Percentiles rank a stretch among this genome's conserved stretches.
These are phyloP conservation scores for Mycena latifolia DNA, from an alignment of 768 basidiomycete genomes.

Conservation along the genomic window DNA sequence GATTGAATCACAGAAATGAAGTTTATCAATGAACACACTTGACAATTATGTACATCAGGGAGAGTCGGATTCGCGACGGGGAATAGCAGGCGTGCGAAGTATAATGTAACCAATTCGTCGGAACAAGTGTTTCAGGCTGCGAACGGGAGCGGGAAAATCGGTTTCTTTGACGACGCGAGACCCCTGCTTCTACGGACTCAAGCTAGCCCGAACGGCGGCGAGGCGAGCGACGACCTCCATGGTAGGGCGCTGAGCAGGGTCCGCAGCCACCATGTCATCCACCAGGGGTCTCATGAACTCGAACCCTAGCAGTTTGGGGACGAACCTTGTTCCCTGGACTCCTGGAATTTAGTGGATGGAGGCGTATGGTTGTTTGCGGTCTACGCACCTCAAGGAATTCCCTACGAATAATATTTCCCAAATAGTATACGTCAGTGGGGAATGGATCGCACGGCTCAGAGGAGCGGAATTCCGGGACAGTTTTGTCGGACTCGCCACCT, in stretches of 20 bases:
- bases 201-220: neutral
- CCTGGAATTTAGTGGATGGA: neutral
- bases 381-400: neutral
- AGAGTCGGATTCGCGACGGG: neutral
- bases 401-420: conserved; percentile 50
- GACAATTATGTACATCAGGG: no score
- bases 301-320: neutral
- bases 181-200: neutral
- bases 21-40: no score
- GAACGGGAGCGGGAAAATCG: neutral
- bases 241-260: neutral
- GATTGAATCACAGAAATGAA: no score
- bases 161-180: neutral
- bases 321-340: neutral
- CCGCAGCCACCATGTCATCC: neutral
- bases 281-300: neutral
- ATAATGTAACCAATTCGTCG: conserved; percentile 1
- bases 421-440: conserved; percentile 55
- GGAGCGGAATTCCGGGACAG: conserved; percentile 51
- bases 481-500: conserved; percentile 35
- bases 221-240: neutral
- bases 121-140: neutral
- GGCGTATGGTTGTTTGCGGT: neutral
- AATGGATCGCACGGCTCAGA: conserved; percentile 49
- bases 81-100: neutral